Evolutionary conservation across 306 rosid genomes (phyloP).

Genomic region (Neltuma alba): DNA sequence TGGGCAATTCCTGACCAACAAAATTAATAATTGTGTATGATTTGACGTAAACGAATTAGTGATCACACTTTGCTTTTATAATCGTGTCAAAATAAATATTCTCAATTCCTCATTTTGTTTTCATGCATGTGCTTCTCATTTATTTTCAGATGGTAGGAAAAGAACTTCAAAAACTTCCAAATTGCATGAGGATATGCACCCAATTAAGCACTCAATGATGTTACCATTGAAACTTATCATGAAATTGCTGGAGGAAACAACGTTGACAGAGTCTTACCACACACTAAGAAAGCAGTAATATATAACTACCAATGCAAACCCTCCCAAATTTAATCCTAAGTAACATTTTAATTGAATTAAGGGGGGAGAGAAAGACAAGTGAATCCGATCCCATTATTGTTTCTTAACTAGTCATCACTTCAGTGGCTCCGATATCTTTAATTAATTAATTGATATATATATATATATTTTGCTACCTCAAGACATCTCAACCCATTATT

Average conservation of each 20-base stretch:
- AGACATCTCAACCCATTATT: too few relatives aligned
- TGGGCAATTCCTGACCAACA: too few relatives aligned
- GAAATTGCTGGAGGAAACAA: conserved; percentile 51
- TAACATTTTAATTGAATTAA: too few relatives aligned
- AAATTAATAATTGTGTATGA: too few relatives aligned
- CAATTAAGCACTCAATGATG: conserved; percentile 49
- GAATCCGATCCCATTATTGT: too few relatives aligned
- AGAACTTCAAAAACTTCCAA: conserved; percentile 49
- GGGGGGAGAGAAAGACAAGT: too few relatives aligned
- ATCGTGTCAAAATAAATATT: neutral
- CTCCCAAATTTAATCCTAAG: too few relatives aligned
- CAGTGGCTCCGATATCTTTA: too few relatives aligned
- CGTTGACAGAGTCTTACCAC: conserved; percentile 39
- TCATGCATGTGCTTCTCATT: neutral
- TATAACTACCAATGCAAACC: too few relatives aligned
- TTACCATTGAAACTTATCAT: conserved; percentile 50
- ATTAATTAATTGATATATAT: too few relatives aligned
- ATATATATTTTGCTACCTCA: too few relatives aligned
- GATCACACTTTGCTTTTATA: neutral
- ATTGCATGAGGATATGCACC: conserved; percentile 58
- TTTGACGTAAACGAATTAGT: neutral
- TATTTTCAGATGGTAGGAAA: conserved; percentile 53
- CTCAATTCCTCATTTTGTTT: neutral
- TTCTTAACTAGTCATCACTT: too few relatives aligned
- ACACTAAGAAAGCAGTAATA: conserved; percentile 53